Evolutionary conservation across 2,329 filamentous ascomycete genomes (phyloP).

Genomic region (Fusarium sp.): DNA sequence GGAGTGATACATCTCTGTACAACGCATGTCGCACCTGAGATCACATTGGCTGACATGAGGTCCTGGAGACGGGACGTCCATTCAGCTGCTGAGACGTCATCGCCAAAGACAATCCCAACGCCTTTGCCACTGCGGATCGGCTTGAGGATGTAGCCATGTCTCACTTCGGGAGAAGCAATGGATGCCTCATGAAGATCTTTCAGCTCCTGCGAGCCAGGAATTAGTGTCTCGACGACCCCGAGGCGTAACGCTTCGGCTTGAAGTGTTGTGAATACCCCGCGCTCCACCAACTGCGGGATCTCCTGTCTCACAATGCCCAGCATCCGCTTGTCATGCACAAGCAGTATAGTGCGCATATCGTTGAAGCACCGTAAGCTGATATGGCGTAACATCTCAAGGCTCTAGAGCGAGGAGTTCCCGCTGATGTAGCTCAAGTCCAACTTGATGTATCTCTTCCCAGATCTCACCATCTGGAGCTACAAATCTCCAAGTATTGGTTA

Average conservation of each 20-base stretch:
- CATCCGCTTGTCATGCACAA: constrained; percentile 60
- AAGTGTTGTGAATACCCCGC: constrained; percentile 42
- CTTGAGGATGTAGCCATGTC: constrained; percentile 53
- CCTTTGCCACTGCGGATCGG: constrained; percentile 56
- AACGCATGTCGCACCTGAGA: constrained; percentile 40
- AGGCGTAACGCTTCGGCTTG: constrained; percentile 46
- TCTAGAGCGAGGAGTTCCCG: constrained; percentile 51
- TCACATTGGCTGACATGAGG: not conserved
- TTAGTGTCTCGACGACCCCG: constrained; percentile 52
- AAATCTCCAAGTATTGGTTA: constrained; percentile 12
- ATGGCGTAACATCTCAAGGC: constrained; percentile 50
- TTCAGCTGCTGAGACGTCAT: constrained; percentile 48
- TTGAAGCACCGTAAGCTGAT: constrained; percentile 56
- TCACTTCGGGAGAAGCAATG: constrained; percentile 24
- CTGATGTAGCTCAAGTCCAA: constrained; percentile 56
- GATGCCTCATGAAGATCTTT: constrained; percentile 33
- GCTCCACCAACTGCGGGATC: constrained; percentile 43
- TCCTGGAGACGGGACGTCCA: constrained; percentile 47
- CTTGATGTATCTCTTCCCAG: constrained; percentile 52
- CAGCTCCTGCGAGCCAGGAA: constrained; percentile 49
- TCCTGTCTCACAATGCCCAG: constrained; percentile 55
- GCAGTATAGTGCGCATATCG: constrained; percentile 55
- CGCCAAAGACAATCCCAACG: constrained; percentile 55
- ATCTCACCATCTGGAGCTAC: constrained; percentile 42
- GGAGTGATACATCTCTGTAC: constrained; percentile 50